Percentiles rank a stretch among this genome's conserved stretches.
These are phyloP conservation scores for Stephania yunnanensis DNA, from an alignment of 164 flowering plant genomes.

Conservation along the genomic window DNA sequence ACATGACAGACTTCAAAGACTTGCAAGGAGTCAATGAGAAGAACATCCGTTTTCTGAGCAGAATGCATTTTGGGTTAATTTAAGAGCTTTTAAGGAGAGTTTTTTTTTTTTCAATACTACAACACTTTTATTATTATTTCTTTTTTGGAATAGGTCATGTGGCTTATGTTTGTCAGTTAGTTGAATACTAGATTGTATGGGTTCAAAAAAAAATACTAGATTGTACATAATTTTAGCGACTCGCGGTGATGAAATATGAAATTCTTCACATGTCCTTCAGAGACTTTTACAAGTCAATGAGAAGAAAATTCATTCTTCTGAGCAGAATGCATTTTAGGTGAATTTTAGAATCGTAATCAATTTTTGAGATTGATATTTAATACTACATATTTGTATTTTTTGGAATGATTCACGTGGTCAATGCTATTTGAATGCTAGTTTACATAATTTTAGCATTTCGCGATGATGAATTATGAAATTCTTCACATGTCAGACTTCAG, in stretches of 20 bases:
- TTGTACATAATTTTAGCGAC: too few relatives aligned
- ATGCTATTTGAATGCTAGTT: too few relatives aligned
- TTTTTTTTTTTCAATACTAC: too few relatives aligned
- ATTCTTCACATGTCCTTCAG: conserved; percentile 1
- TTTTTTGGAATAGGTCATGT: too few relatives aligned
- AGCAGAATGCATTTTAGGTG: not conserved
- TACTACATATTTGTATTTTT: too few relatives aligned
- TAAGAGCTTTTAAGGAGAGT: not conserved
- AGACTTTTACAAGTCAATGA: not conserved
- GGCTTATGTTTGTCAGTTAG: too few relatives aligned
- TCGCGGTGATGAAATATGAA: not conserved
- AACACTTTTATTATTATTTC: not conserved
- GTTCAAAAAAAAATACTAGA: too few relatives aligned
- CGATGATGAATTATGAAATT: not conserved
- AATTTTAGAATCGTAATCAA: too few relatives aligned
- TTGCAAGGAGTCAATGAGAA: not conserved
- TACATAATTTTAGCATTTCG: not conserved
- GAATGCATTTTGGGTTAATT: not conserved
- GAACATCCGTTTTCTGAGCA: not conserved
- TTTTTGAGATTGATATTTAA: too few relatives aligned
- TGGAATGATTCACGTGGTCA: not conserved
- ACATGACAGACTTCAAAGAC: not conserved
- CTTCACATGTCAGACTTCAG: not conserved
- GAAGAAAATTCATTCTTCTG: conserved; percentile 7
- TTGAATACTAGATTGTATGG: too few relatives aligned